Evolutionary conservation across 257 asterid species (phyloP).

Genomic region (Gardenia jasminoides): DNA sequence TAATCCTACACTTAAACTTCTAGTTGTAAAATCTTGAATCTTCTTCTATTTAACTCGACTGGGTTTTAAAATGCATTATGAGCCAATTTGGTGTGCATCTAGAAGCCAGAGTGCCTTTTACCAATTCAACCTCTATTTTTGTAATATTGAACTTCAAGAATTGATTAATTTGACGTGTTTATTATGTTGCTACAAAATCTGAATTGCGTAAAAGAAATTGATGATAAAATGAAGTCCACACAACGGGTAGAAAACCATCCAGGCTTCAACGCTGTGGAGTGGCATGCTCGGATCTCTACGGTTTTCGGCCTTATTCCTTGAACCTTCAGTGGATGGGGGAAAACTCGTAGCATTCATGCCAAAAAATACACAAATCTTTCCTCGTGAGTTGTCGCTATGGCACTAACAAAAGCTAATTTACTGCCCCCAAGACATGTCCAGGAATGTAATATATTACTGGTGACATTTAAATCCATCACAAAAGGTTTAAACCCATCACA

Average conservation of each 20-base stretch:
- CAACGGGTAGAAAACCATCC: neutral
- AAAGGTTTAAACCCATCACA: too few relatives aligned
- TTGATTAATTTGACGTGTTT: too few relatives aligned
- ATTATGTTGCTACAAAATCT: neutral
- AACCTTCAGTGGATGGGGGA: neutral
- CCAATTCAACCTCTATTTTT: neutral
- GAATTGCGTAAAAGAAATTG: neutral
- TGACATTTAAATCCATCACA: too few relatives aligned
- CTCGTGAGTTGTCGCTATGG: too few relatives aligned
- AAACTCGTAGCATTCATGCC: neutral
- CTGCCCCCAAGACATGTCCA: too few relatives aligned
- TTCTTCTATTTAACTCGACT: too few relatives aligned
- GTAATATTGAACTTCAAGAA: too few relatives aligned
- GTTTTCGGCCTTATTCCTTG: neutral
- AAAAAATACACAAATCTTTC: too few relatives aligned
- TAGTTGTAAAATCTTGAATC: neutral
- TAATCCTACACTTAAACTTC: neutral
- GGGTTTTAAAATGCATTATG: too few relatives aligned
- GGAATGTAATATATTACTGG: too few relatives aligned
- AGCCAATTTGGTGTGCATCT: neutral
- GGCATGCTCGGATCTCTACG: neutral
- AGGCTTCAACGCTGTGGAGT: neutral
- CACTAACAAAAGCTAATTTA: too few relatives aligned
- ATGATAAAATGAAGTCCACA: neutral
- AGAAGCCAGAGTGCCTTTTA: neutral